Conservation (phyloP, 1,284 basidiomycete species). For the Papiliotrema fonsecae region DNA sequence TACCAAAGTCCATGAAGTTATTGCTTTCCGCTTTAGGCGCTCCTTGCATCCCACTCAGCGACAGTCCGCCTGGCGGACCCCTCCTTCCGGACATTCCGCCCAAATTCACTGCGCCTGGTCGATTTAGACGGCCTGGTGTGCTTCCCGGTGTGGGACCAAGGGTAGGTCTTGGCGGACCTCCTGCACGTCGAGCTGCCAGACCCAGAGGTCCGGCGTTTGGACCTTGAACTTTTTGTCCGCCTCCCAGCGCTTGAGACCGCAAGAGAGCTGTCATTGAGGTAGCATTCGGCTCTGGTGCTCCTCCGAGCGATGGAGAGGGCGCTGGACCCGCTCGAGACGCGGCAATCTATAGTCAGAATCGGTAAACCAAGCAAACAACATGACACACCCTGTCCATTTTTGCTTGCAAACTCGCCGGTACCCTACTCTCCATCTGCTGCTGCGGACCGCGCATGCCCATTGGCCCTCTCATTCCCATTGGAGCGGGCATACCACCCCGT, state of each 20-base stretch:
- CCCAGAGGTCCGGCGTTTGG: slow-evolving; percentile 41
- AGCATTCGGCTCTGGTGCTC: slow-evolving; percentile 27
- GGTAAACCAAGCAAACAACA: neutral
- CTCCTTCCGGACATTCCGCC: slow-evolving; percentile 28
- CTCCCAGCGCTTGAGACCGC: slow-evolving; percentile 34
- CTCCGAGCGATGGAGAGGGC: slow-evolving; percentile 15
- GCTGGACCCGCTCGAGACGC: slow-evolving; percentile 24
- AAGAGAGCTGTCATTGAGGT: slow-evolving; percentile 43
- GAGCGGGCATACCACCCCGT: slow-evolving; percentile 24
- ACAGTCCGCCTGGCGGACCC: slow-evolving; percentile 44
- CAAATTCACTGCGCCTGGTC: slow-evolving; percentile 30
- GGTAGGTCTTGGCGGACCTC: slow-evolving; percentile 31
- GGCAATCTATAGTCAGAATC: slow-evolving; percentile 20
- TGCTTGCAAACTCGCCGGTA: slow-evolving; percentile 83
- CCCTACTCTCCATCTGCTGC: slow-evolving; percentile 37
- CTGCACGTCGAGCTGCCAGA: slow-evolving; percentile 39
- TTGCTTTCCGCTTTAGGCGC: slow-evolving; percentile 24
- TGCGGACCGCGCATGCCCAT: slow-evolving; percentile 29
- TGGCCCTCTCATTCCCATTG: slow-evolving; percentile 32
- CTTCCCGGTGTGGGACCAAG: slow-evolving; percentile 25
- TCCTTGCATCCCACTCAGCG: slow-evolving; percentile 41
- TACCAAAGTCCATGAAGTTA: slow-evolving; percentile 81
- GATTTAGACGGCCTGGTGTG: slow-evolving; percentile 25
- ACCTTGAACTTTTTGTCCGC: slow-evolving; percentile 16
- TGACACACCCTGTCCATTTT: slow-evolving; percentile 68